A percentile compares a stretch with the other conserved stretches of the same genome.
Evolutionary conservation across 2,329 filamentous ascomycete genomes (phyloP).

Genomic region (Botrytis sinoallii): DNA sequence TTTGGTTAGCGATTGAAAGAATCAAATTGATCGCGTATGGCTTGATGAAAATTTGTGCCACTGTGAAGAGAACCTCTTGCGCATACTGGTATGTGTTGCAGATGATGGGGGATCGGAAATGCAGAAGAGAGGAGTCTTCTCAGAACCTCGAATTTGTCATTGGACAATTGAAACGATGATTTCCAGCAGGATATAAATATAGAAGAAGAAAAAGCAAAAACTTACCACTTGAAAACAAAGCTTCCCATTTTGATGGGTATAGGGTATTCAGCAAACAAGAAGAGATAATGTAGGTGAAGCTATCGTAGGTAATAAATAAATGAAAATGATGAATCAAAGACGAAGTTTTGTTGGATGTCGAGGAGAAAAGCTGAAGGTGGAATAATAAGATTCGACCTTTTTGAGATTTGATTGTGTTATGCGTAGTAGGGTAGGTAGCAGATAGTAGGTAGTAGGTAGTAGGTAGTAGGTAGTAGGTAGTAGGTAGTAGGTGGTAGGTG

Average conservation of each 20-base stretch:
- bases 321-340: not conserved
- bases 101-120: not conserved
- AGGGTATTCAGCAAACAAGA: not conserved
- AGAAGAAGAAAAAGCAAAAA: slow-evolving; percentile 3
- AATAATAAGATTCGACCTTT: not conserved
- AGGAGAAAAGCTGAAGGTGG: not conserved
- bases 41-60: not conserved
- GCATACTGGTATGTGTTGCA: not conserved
- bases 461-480: not conserved
- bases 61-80: not conserved
- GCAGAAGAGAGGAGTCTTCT: not conserved
- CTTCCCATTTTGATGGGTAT: slow-evolving; percentile 36
- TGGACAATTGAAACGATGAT: not conserved
- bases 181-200: not conserved
- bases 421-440: not conserved
- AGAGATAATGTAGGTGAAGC: not conserved
- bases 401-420: not conserved
- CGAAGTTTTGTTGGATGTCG: not conserved
- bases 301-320: not conserved
- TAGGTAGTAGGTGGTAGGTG: too few species aligned
- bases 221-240: slow-evolving; percentile 41
- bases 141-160: not conserved
- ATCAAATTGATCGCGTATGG: not conserved
- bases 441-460: not conserved
- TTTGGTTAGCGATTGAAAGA: not conserved